Percentiles rank a stretch among this genome's conserved stretches.
These are phyloP conservation scores for Suhomyces coccinellae DNA, from an alignment of 1,139 yeast species.

Conservation along the genomic window DNA sequence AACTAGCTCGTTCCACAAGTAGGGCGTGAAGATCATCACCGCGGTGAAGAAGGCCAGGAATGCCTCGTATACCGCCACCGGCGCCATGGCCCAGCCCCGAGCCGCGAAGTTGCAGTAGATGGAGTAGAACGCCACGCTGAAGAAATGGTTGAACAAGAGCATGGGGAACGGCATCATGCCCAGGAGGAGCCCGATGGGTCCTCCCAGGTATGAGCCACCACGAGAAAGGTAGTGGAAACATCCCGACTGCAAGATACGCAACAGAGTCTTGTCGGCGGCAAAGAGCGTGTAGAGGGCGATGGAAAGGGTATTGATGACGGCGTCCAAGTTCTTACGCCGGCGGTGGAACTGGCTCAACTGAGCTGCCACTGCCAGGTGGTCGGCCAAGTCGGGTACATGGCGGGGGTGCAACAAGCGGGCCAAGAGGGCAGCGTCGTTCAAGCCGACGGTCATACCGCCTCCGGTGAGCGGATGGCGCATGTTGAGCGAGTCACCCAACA, in stretches of 20 bases:
- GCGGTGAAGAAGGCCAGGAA: slow-evolving; percentile 74
- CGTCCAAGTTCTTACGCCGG: slow-evolving; percentile 73
- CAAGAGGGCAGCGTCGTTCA: slow-evolving; percentile 77
- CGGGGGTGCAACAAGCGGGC: slow-evolving; percentile 59
- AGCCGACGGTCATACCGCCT: slow-evolving; percentile 98
- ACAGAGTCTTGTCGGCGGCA: slow-evolving; percentile 74
- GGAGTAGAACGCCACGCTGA: slow-evolving; percentile 85
- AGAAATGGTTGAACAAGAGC: slow-evolving; percentile 78
- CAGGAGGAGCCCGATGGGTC: slow-evolving; percentile 81
- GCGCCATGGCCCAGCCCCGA: slow-evolving; percentile 68
- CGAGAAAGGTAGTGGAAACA: slow-evolving; percentile 82
- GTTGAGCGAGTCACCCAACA: slow-evolving; percentile 91
- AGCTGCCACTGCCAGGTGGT: slow-evolving; percentile 54
- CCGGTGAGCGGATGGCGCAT: slow-evolving; percentile 99
- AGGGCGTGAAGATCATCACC: slow-evolving; percentile 74
- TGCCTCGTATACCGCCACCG: slow-evolving; percentile 70
- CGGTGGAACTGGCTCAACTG: slow-evolving; percentile 68
- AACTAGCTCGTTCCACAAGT: slow-evolving; percentile 53
- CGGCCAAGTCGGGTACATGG: slow-evolving; percentile 57
- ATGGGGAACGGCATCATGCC: slow-evolving; percentile 80
- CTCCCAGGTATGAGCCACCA: slow-evolving; percentile 78
- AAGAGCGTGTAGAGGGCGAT: slow-evolving; percentile 87
- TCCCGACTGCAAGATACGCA: slow-evolving; percentile 76
- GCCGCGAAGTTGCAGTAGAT: slow-evolving; percentile 67
- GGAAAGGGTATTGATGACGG: slow-evolving; percentile 87